These are phyloP conservation scores for Trichoderma endophyticum DNA, from an alignment of 2,329 filamentous ascomycete genomes.

Conservation along the genomic window DNA sequence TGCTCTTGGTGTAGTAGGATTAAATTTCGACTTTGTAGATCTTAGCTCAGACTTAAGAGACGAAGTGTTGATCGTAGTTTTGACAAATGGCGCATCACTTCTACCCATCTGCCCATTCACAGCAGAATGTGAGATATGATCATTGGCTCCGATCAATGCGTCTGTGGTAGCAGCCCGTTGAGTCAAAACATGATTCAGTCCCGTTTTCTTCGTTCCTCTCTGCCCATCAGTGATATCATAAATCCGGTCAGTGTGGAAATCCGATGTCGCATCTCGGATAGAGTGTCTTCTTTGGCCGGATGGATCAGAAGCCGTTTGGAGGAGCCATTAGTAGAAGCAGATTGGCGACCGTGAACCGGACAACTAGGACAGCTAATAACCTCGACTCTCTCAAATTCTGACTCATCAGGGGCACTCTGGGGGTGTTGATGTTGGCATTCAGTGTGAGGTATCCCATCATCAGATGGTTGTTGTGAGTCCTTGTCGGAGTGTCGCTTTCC, in stretches of 20 bases:
- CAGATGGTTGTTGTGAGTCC: neutral
- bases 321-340: neutral
- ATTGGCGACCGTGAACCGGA: constrained; percentile 22
- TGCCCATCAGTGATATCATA: neutral
- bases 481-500: neutral
- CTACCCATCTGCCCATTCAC: neutral
- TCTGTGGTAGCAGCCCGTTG: neutral
- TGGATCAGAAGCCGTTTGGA: constrained; percentile 1
- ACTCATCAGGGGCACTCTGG: neutral
- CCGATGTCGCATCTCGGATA: neutral
- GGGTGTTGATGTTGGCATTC: neutral
- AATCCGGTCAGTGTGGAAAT: neutral
- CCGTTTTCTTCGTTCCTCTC: neutral
- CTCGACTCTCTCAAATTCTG: constrained; percentile 23
- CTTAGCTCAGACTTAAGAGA: neutral
- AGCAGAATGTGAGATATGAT: neutral
- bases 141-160: neutral
- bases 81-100: neutral
- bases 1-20: constrained; percentile 31
- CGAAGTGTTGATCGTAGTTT: neutral
- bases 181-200: neutral
- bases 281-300: constrained; percentile 21
- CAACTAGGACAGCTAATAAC: constrained; percentile 20
- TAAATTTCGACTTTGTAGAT: constrained; percentile 19
- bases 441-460: neutral